Evolutionary conservation across 2,329 filamentous ascomycete genomes (phyloP), one percentile per base, ranked within the genome.

Genomic region (Grosmannia huntii): DNA sequence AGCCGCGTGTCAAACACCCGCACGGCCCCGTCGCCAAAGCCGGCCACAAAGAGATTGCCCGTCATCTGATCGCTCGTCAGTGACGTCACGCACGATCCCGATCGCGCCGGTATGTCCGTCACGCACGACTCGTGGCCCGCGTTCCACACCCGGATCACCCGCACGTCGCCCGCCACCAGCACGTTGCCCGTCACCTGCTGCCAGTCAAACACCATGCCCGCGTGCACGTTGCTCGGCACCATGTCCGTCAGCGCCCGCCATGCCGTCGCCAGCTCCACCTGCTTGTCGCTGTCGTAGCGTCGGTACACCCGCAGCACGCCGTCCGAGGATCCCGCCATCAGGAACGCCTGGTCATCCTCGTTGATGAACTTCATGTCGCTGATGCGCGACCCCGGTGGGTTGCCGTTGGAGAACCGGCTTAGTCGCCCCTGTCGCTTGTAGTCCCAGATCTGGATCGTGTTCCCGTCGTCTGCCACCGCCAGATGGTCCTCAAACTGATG

Each of bases 401-500:
- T 99, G 54, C 89, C 91, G 66, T 97, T 97, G 31, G 89, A 95
- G 72, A 99, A 99, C 58, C 87, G 85, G 68, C 84, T 89, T 62
- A 96, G 75, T 38, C 86, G 83, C 55, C 78, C 80, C 63, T 87
- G 83, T 57, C 81, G 82, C 71, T 90, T 85, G 87, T 91, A 99
- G 70, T 99, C 94, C 89, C 94, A 97, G 33, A 99, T 82, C 59
- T 83, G 85, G 64, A 97, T 84, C 4, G 86, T 95, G 71, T 99
- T 95, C 58, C 87, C 84, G 66, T 96, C 91, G 71, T 99, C 94
- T 14, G 90, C 89, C 14, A 96, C 90, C 1, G 94, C 89, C 23
- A 99, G 80, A 68, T 97, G 91, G 66, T 96, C 89, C 69, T 99
- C 94, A 65, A 96, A 99, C 68, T 99, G 94, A 72, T 99, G 94